Evolutionary conservation across 805 yeast genomes (phyloP).

Genomic region (Candida bentonensis): DNA sequence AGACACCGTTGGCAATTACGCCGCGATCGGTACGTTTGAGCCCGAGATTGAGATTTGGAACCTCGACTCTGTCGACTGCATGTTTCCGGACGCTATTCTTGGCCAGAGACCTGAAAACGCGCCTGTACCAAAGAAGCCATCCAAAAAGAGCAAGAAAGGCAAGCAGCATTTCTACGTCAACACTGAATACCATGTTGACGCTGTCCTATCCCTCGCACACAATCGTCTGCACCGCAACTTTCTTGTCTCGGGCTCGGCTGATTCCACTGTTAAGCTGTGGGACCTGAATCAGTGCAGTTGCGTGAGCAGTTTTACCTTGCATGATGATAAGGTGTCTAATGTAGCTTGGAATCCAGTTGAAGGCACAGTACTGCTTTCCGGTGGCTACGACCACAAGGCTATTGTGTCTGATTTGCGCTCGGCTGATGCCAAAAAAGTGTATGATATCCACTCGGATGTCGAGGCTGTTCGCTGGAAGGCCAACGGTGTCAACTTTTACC

Average conservation of each 20-base stretch:
- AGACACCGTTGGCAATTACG: constrained; percentile 66
- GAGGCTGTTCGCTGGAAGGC: constrained; percentile 68
- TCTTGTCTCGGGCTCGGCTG: constrained; percentile 91
- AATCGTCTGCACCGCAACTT: constrained; percentile 71
- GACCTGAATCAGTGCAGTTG: constrained; percentile 65
- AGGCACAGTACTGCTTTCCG: constrained; percentile 51
- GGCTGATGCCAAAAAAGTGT: constrained; percentile 50
- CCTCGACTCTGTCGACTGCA: constrained; percentile 79
- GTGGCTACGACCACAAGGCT: constrained; percentile 81
- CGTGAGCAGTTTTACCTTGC: constrained; percentile 67
- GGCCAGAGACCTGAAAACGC: constrained; percentile 54
- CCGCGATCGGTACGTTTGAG: constrained; percentile 93
- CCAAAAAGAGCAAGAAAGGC: constrained; percentile 37
- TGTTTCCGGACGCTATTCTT: constrained; percentile 84
- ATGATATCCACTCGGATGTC: constrained; percentile 61
- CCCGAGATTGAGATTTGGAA: constrained; percentile 98
- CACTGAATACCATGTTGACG: constrained; percentile 84
- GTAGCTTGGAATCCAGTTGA: constrained; percentile 68
- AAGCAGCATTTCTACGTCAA: constrained; percentile 33
- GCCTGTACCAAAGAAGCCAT: constrained; percentile 13
- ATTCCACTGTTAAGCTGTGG: constrained; percentile 90
- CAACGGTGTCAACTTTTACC: constrained; percentile 43
- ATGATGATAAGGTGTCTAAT: constrained; percentile 69
- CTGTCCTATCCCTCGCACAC: constrained; percentile 76
- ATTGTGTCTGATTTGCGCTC: constrained; percentile 71